These are phyloP conservation scores for Leishmania lainsoni DNA, from an alignment of 208 protist genomes.

Conservation along the genomic window DNA sequence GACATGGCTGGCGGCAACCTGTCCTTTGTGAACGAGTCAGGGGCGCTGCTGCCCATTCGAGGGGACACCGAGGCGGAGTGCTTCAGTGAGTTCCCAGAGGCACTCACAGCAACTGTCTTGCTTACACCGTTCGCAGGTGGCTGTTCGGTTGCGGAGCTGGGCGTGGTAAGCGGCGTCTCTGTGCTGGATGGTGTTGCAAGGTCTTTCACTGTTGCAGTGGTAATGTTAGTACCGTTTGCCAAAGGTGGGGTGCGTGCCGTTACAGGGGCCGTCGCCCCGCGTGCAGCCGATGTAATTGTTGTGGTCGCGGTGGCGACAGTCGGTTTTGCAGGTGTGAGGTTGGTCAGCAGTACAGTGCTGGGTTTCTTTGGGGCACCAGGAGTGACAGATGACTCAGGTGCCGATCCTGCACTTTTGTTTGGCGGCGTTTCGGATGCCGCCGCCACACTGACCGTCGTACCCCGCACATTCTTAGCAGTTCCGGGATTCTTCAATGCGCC, in stretches of 20 bases:
- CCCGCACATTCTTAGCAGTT: not conserved
- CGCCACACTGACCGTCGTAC: not conserved
- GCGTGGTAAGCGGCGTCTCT: not conserved
- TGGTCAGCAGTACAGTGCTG: not conserved
- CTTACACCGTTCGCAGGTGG: not conserved
- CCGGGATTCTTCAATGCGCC: not conserved
- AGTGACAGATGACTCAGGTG: not conserved
- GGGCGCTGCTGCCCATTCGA: not conserved
- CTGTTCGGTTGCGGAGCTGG: not conserved
- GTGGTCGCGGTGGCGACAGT: not conserved
- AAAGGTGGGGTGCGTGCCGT: not conserved
- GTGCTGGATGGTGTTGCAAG: not conserved
- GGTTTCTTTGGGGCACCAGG: not conserved
- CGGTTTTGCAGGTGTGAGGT: not conserved
- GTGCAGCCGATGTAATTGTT: not conserved
- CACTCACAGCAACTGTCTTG: not conserved
- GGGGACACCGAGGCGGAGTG: not conserved
- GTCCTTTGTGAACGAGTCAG: not conserved
- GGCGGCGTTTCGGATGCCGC: not conserved
- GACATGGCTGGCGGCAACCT: not conserved
- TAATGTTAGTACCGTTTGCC: not conserved
- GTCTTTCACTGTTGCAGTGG: not conserved
- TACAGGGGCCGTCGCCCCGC: not conserved
- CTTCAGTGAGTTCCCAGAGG: not conserved
- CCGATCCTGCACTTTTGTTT: not conserved